Evolutionary conservation across 2,329 filamentous ascomycete species (phyloP).

Genomic region (Diaporthe sp.): DNA sequence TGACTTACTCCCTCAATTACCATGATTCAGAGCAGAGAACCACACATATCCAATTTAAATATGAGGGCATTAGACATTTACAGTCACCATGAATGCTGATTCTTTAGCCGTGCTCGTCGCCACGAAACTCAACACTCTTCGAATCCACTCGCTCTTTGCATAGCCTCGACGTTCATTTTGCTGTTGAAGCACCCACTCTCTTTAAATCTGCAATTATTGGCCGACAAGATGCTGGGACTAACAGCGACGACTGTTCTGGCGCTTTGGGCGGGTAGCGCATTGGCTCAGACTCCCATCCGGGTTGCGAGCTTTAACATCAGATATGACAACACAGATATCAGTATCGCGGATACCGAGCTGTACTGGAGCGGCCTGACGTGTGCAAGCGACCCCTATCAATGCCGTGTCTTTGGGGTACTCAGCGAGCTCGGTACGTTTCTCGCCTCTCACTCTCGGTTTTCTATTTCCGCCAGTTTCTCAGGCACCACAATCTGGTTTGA

Average conservation of each 20-base stretch:
- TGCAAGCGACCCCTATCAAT: background rate
- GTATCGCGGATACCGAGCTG: background rate
- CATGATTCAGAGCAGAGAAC: background rate
- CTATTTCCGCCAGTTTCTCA: background rate
- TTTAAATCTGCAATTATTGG: background rate
- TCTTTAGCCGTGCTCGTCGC: background rate
- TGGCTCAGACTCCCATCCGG: background rate
- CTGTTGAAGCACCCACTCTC: background rate
- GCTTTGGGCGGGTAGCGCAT: background rate
- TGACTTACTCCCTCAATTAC: background rate
- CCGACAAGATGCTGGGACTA: background rate
- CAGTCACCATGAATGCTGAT: background rate
- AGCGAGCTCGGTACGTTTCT: background rate
- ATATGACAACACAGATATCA: background rate
- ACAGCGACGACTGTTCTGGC: background rate
- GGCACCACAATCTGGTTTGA: background rate
- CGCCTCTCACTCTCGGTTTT: background rate
- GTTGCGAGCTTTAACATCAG: background rate
- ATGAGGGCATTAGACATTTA: background rate
- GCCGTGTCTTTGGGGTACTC: background rate
- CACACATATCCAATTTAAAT: background rate
- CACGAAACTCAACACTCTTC: background rate
- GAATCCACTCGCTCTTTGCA: background rate
- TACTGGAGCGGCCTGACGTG: background rate
- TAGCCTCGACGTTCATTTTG: background rate